Base-by-base conservation (phyloP, 108 stramenopile species). In the Skeletonema grethae region DNA sequence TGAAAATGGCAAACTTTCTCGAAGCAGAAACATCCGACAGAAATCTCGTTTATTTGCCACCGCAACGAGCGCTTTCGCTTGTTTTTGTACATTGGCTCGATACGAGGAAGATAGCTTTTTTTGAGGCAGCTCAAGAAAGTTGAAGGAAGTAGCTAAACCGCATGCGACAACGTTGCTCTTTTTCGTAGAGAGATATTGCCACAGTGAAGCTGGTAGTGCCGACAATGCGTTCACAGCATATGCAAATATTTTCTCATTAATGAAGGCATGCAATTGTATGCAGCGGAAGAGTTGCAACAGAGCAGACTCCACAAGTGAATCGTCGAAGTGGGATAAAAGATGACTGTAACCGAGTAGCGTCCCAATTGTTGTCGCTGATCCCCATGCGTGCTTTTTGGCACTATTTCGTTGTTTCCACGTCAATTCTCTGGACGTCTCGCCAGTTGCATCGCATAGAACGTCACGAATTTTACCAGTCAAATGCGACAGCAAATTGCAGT, bases 371-470 rank as follows among this genome's bases (percentile, higher is more conserved):
- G 56, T 68, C 38, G 88, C 88, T 3, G 86, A 68, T 55, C 92
- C 92, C 90, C 92, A 91, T 20, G 87, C 87, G 57, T 89, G 88
- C 67, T 89, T 89, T 57, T 91, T 90, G 1, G 79, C 66, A 38
- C 82, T 57, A 9, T 83, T 88, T 63, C 92, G 64, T 57, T 89
- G 77, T 67, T 90, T 93, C 90, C 88, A 91, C 24, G 82, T 88
- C 20, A 89, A 62, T 10, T 57, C 60, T 15, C 31, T 72, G 5
- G 75, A 15, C 20, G 64, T 25, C 28, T 79, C 67, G 57, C 76
- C 79, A 6, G 79, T 63, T 16, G 62, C 63, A 31, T 81, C 73
- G 41, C 69, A 65, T 28, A 90, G 29, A 13, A 86, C 74, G 24
- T 58, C 59, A 7, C 61, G 45, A 6, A 92, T 61, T 61, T 84